Conservation (phyloP, 1,284 basidiomycete genomes). For the Sporisorium graminicola region DNA sequence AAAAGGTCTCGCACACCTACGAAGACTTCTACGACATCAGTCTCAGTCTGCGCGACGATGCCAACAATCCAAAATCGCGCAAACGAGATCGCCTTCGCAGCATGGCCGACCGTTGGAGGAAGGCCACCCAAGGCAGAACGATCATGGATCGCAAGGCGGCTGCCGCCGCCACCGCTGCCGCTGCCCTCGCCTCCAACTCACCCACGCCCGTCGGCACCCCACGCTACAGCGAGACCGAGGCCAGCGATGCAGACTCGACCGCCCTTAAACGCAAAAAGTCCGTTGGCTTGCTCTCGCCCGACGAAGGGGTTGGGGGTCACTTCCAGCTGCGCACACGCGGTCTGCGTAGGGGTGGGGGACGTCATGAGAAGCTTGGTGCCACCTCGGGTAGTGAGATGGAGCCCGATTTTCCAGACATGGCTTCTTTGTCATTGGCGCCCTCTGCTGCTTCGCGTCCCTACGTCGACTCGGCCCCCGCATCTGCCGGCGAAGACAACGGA, state of each 20-base stretch:
- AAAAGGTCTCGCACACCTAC: constrained; percentile 85
- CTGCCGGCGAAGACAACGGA: constrained; percentile 51
- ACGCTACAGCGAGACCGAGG: constrained; percentile 49
- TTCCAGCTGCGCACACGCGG: constrained; percentile 45
- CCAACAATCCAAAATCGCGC: constrained; percentile 38
- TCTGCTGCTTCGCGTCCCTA: constrained; percentile 16
- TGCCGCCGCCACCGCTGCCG: constrained; percentile 36
- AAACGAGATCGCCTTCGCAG: constrained; percentile 51
- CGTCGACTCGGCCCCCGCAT: constrained; percentile 40
- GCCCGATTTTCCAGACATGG: constrained; percentile 57
- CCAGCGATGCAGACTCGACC: constrained; percentile 77
- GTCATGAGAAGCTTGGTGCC: constrained; percentile 45
- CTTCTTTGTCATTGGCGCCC: constrained; percentile 47
- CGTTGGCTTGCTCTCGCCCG: constrained; percentile 57
- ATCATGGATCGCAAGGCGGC: constrained; percentile 39
- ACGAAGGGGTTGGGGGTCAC: constrained; percentile 34
- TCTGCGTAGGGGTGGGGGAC: constrained; percentile 35
- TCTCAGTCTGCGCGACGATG: constrained; percentile 75
- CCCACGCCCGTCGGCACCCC: constrained; percentile 45
- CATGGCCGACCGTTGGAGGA: constrained; percentile 54
- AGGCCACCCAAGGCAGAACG: constrained; percentile 37
- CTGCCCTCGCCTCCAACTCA: constrained; percentile 22
- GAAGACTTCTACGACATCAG: constrained; percentile 95
- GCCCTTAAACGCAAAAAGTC: constrained; percentile 69
- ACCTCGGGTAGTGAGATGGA: constrained; percentile 55